Evolutionary conservation across 306 rosid genomes (phyloP).

Genomic region (Begonia fuchsioides): DNA sequence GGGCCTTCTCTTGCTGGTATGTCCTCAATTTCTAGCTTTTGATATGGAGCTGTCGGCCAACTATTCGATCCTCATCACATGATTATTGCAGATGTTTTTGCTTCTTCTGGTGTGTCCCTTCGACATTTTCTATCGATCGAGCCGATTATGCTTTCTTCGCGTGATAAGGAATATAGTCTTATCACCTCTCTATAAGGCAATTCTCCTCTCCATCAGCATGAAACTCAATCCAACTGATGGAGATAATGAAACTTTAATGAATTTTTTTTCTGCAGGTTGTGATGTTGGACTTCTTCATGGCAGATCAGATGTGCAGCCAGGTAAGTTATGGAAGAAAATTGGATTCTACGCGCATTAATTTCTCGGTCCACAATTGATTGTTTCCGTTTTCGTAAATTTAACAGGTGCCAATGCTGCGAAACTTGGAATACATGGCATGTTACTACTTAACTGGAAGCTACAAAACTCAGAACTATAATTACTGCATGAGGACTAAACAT

Average conservation of each 20-base stretch:
- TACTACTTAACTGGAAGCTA: constrained; percentile 95
- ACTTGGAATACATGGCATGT: constrained; percentile 71
- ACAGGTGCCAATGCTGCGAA: constrained; percentile 91
- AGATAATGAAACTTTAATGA: not conserved
- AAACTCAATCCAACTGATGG: not conserved
- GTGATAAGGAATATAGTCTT: constrained; percentile 74
- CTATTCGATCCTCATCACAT: not conserved
- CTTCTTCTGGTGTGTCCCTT: constrained; percentile 64
- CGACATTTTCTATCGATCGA: constrained; percentile 63
- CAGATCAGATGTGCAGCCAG: constrained; percentile 99
- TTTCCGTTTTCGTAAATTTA: not conserved
- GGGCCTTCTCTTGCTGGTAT: constrained; percentile 76
- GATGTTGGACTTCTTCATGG: constrained; percentile 99
- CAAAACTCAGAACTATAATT: constrained; percentile 73
- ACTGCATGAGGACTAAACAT: constrained; percentile 68
- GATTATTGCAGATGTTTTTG: constrained; percentile 41
- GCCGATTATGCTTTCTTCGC: constrained; percentile 61
- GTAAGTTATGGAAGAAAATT: constrained; percentile 15
- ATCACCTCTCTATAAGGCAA: constrained; percentile 94
- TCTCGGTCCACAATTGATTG: not conserved
- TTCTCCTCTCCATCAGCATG: constrained; percentile 3
- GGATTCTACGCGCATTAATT: no score
- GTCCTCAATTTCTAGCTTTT: constrained; percentile 1
- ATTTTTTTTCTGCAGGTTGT: constrained; percentile 50
- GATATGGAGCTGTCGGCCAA: not conserved